Base-by-base conservation (phyloP, 257 asterid species). In the Cruciata laevipes region DNA sequence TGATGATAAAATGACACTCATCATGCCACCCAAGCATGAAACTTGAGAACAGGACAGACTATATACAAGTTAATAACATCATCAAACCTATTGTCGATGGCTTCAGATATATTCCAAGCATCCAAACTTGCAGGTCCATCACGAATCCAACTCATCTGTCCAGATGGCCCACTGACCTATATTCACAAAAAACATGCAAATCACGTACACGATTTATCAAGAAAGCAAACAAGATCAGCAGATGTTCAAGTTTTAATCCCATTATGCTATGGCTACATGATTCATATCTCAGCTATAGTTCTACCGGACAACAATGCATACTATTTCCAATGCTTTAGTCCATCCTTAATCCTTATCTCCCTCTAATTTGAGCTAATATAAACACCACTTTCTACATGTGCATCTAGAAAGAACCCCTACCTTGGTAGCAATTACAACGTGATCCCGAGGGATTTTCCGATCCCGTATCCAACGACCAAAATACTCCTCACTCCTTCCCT, bases 91-190 rank as follows among this genome's bases (percentile, higher is more conserved):
- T 86, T 82, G 61, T 93, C 89, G 67, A 89, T 74, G 60, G 98
- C 98, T 77, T 86, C 82, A 20, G 86, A 70, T 78, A 93, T 85
- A 81, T 93, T 89, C 68, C 68, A 66, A 68, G 91, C 76, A 61
- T 85, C 86, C 69, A 93, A 73, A 79, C 95, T 81, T 71, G 77
- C 87, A 72, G 98, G 97, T 67, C 97, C 95, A 69, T 81, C 67
- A 73, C 96, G 89, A 78, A 90, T 90, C 98, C 98, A 93, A 72
- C 79, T 77, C 98, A 90, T 90, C 78, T 86, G 95, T 75, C 97
- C 97, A 12, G 97, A 90, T 67, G 97, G 98, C 68, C 98, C 97
- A 66, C 85, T 79, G 74, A 93, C 97, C 97, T 92, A 78, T 66
- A 70, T 37, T 56, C 81, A 66, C 2, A 51, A 33, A 11, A 32